Base-by-base conservation (phyloP, 176 grass and related monocot species). In the Calamus simplicifolius region DNA sequence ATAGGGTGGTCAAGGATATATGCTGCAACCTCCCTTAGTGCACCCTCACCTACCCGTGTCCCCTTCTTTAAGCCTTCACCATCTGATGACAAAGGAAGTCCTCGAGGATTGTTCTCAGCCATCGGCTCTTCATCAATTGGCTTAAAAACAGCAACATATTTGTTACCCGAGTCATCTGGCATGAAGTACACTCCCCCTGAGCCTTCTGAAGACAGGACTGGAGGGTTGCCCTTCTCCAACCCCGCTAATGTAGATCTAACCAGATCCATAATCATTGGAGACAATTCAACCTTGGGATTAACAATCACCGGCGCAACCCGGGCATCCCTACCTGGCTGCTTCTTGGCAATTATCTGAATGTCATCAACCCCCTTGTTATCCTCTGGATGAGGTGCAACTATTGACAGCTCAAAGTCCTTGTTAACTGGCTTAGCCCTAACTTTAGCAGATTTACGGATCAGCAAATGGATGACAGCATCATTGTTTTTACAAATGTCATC, bases 61-160 rank as follows among this genome's bases (percentile, higher is more conserved):
- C 89, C 85, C 51, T 78, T 79, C 53, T 89, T 95, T 73, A 95
- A 75, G 16, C 89, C 89, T 69, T 95, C 89, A 4, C 85, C 89
- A 58, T 95, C 71, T 27, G 75, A 68, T 0, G 85, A 85, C 56
- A 76, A 26, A 18, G 85, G 84, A 69, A 85, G 70, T 15, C 84
- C 74, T 62, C 81, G 80, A 27, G 85, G 89, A 52, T 95, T 95
- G 63, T 95, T 88, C 48, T 70, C 19, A 0, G 81, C 84, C 80
- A 81, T 88, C 23, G 89, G 89, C 70, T 95, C 89, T 62, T 95
- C 89, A 64, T 95, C 89, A 6, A 82, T 85, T 27, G 89, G 89
- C 79, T 95, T 88, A 29, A 95, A 95, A 61, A 95, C 89, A 15
- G 77, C 74, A 57, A 88, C 65, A 51, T 79, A 78, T 29, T 79